These are phyloP conservation scores for Claviceps monticola DNA, from an alignment of 2,329 filamentous ascomycete species.

Conservation along the genomic window DNA sequence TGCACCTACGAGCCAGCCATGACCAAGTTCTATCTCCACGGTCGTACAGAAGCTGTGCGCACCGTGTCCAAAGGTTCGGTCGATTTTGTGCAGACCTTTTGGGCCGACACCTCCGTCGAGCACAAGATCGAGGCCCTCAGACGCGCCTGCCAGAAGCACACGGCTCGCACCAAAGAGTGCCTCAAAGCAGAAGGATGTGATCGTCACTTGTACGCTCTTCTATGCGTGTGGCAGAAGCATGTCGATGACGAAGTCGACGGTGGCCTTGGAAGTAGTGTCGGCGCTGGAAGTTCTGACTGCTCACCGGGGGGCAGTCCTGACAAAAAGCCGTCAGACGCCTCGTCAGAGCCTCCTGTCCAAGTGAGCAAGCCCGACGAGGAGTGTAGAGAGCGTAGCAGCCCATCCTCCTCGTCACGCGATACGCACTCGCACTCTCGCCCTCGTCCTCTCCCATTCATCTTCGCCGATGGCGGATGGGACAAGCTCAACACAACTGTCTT, in stretches of 20 bases:
- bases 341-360: conserved; percentile 18
- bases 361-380: conserved; percentile 23
- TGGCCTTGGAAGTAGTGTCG: conserved; percentile 26
- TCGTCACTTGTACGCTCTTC: conserved; percentile 83
- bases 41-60: conserved; percentile 85
- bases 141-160: conserved; percentile 73
- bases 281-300: conserved; percentile 48
- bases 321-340: conserved; percentile 30
- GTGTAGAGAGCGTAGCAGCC: conserved; percentile 39
- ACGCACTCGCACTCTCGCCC: conserved; percentile 16
- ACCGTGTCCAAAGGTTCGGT: conserved; percentile 71
- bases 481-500: conserved; percentile 88
- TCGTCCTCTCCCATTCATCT: conserved; percentile 56
- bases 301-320: conserved; percentile 39
- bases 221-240: conserved; percentile 85
- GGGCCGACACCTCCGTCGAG: conserved; percentile 74
- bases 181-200: conserved; percentile 86
- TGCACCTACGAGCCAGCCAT: conserved; percentile 97
- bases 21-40: conserved; percentile 90
- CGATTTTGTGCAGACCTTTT: conserved; percentile 88
- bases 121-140: conserved; percentile 77
- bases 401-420: conserved; percentile 33
- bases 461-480: conserved; percentile 84
- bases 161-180: conserved; percentile 66
- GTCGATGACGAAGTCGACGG: conserved; percentile 53